These are phyloP conservation scores for Penicillium sp. DNA, from an alignment of 2,329 filamentous ascomycete species.

Conservation along the genomic window DNA sequence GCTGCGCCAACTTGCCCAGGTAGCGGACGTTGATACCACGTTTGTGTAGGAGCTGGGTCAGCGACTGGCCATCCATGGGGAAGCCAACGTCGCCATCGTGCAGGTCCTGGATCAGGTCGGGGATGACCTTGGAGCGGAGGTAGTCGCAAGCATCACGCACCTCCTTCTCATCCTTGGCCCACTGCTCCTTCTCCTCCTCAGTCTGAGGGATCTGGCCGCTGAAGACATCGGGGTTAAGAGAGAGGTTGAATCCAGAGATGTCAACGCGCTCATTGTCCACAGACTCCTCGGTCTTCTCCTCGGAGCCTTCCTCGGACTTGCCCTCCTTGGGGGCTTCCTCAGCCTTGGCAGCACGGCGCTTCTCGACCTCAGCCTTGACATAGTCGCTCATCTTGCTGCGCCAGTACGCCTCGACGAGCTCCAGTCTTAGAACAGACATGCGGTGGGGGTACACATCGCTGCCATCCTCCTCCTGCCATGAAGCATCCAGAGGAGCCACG, in stretches of 20 bases:
- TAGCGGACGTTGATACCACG: conserved; percentile 96
- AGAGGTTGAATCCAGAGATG: conserved; percentile 77
- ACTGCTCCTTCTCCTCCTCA: conserved; percentile 79
- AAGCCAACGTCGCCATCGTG: conserved; percentile 92
- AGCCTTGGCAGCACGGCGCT: conserved; percentile 48
- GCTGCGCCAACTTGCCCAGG: conserved; percentile 73
- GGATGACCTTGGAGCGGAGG: conserved; percentile 70
- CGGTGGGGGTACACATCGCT: conserved; percentile 74
- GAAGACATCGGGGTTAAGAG: conserved; percentile 92
- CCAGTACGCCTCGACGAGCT: conserved; percentile 81
- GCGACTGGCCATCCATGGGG: conserved; percentile 94
- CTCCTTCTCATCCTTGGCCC: conserved; percentile 77
- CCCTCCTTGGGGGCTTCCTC: conserved; percentile 35
- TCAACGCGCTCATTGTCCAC: conserved; percentile 66
- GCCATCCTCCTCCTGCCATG: conserved; percentile 75
- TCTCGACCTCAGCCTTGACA: conserved; percentile 71
- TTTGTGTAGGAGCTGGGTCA: conserved; percentile 86
- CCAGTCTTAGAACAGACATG: conserved; percentile 88
- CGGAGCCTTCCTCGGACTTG: conserved; percentile 34
- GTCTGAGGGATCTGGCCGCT: conserved; percentile 87
- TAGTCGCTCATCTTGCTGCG: conserved; percentile 84
- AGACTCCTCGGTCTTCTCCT: conserved; percentile 40
- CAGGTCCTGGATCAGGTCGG: conserved; percentile 79
- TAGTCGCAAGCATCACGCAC: conserved; percentile 79
- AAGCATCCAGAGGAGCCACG: conserved; percentile 83